Evolutionary conservation across 2,329 filamentous ascomycete genomes (phyloP), one percentile per base, ranked within the genome.

Genomic region (Lachnellula subtilissima): DNA sequence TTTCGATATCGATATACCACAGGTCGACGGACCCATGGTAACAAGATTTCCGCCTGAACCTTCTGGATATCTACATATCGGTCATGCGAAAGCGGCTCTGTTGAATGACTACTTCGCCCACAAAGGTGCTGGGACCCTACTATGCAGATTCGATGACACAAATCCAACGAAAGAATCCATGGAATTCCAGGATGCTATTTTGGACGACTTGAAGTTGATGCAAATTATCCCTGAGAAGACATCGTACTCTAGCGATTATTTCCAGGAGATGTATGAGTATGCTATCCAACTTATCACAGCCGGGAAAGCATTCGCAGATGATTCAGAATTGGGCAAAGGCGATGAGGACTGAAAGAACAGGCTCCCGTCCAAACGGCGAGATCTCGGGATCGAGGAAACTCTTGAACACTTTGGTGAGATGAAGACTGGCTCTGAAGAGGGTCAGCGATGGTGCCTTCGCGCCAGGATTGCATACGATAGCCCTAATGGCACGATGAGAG

Each of bases 91-190:
- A 76, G 90, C 90, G 25, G 90, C 90, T 9, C 79, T 95, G 52
- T 83, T 97, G 55, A 95, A 92, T 76, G 91, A 96, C 72, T 96
- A 94, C 78, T 96, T 96, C 65, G 92, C 91, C 22, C 91, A 96
- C 72, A 86, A 90, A 71, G 94, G 94, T 78, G 85, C 91, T 57
- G 93, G 92, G 67, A 93, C 87, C 67, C 80, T 97, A 65, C 85
- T 94, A 58, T 82, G 96, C 50, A 88, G 93, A 54, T 92, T 97
- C 69, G 93, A 97, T 70, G 93, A 97, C 70, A 97, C 93, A 53
- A 97, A 97, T 75, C 92, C 93, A 5, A 86, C 88, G 59, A 97
- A 96, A 73, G 93, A 97, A 79, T 96, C 94, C 77, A 84, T 91
- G 71, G 93, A 97, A 76, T 97, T 87, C 72, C 87, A 97, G 70